A percentile compares a stretch with the other conserved stretches of the same genome.
These are phyloP conservation scores for Colletotrichum sp. DNA, from an alignment of 2,329 filamentous ascomycete genomes.

Conservation along the genomic window DNA sequence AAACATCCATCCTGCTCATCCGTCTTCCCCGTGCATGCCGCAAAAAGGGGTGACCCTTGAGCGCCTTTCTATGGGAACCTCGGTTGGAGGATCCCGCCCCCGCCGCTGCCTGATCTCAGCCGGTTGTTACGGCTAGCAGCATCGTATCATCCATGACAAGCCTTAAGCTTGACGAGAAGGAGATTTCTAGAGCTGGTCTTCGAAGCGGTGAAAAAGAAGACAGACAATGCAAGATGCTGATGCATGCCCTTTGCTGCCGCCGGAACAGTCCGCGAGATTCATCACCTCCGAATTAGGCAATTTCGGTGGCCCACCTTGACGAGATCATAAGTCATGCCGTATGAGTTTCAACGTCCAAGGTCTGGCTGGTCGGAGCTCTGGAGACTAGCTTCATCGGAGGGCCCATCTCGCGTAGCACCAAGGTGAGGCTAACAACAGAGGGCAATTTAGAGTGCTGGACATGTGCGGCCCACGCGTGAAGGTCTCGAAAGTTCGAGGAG, in stretches of 20 bases:
- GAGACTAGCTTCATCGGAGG: neutral
- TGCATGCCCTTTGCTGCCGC: neutral
- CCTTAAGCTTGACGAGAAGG: neutral
- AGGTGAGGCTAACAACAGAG: neutral
- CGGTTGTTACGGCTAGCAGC: neutral
- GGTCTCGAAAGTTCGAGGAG: neutral
- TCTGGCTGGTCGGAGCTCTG: neutral
- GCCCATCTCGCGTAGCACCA: neutral
- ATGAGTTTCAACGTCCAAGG: neutral
- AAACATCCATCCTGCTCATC: neutral
- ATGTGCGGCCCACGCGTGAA: neutral
- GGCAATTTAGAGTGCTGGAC: neutral
- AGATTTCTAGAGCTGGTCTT: neutral
- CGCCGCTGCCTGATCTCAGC: neutral
- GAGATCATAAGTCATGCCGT: neutral
- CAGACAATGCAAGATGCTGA: neutral
- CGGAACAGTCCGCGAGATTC: neutral
- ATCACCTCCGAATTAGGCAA: neutral
- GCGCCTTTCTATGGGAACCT: neutral
- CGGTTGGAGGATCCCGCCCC: neutral
- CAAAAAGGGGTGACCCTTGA: neutral
- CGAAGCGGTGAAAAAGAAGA: neutral
- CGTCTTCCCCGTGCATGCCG: neutral
- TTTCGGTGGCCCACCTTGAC: neutral
- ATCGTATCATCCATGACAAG: neutral